phyloP scores from a whole-genome alignment of 306 rosid genomes.

The Pyrus bretschneideri region DNA sequence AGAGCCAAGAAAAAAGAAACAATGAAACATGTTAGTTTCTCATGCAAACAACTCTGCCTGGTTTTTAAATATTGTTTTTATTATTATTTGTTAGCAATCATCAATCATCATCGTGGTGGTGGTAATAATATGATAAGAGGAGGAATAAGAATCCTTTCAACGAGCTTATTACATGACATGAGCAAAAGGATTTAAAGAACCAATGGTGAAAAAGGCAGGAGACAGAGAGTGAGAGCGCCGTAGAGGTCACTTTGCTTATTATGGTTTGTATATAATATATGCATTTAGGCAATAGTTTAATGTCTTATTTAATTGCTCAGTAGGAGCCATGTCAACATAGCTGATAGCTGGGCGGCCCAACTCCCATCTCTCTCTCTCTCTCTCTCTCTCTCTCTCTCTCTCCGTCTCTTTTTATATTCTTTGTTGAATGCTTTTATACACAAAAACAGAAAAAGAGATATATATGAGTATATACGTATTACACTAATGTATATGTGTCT shows the following conservation, averaged over 20 bases:
- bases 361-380: conserved; percentile 31
- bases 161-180: background rate
- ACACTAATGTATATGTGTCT: background rate
- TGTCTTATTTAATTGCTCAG: conserved; percentile 6
- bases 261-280: background rate
- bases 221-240: background rate
- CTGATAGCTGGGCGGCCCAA: conserved; percentile 93
- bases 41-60: background rate
- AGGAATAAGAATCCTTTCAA: background rate
- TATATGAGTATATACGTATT: background rate
- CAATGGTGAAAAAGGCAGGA: background rate
- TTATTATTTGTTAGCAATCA: background rate
- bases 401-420: background rate
- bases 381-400: conserved; percentile 20
- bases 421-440: background rate
- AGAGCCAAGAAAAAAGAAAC: background rate
- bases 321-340: conserved; percentile 86
- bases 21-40: background rate
- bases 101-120: background rate
- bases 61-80: background rate
- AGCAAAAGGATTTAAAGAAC: background rate
- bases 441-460: background rate
- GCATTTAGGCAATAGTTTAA: background rate
- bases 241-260: background rate
- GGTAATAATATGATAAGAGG: background rate